Evolutionary conservation across 2,329 filamentous ascomycete genomes (phyloP).

Genomic region (Cytospora piceae): DNA sequence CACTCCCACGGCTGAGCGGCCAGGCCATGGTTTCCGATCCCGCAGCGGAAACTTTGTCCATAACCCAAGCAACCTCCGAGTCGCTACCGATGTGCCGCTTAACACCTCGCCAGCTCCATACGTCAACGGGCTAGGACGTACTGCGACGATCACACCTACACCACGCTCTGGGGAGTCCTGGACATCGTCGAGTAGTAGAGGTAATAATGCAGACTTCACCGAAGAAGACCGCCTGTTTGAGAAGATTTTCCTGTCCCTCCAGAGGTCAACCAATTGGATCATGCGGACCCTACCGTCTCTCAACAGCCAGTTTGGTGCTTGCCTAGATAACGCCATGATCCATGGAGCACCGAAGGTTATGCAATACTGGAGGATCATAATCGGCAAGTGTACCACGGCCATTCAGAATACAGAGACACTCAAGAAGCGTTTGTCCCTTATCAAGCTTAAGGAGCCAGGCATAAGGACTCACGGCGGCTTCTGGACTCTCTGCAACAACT

Average conservation of each 20-base stretch:
- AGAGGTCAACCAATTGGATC: conserved; percentile 73
- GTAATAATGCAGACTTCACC: conserved; percentile 62
- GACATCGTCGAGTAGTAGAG: conserved; percentile 54
- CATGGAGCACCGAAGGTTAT: conserved; percentile 61
- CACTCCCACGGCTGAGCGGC: conserved; percentile 57
- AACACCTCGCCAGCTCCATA: conserved; percentile 41
- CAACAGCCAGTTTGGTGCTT: conserved; percentile 66
- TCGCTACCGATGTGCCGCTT: conserved; percentile 57
- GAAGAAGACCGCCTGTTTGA: conserved; percentile 85
- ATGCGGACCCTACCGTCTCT: conserved; percentile 72
- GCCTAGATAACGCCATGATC: conserved; percentile 65
- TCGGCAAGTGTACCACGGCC: conserved; percentile 71
- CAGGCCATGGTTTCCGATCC: conserved; percentile 44
- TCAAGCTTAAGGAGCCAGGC: conserved; percentile 84
- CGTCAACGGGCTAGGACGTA: conserved; percentile 54
- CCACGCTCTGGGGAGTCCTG: conserved; percentile 85
- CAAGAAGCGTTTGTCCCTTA: conserved; percentile 71
- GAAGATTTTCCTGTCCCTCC: conserved; percentile 76
- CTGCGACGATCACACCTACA: conserved; percentile 63
- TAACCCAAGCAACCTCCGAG: conserved; percentile 58
- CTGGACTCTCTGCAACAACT: conserved; percentile 74
- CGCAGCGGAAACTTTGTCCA: conserved; percentile 46
- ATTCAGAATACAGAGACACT: conserved; percentile 75
- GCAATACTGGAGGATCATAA: conserved; percentile 70
- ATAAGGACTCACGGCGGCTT: conserved; percentile 66